Percentiles rank a stretch among this genome's conserved stretches.
These are phyloP conservation scores for Umbellularia californica DNA, from an alignment of 164 flowering plant genomes.

Conservation along the genomic window DNA sequence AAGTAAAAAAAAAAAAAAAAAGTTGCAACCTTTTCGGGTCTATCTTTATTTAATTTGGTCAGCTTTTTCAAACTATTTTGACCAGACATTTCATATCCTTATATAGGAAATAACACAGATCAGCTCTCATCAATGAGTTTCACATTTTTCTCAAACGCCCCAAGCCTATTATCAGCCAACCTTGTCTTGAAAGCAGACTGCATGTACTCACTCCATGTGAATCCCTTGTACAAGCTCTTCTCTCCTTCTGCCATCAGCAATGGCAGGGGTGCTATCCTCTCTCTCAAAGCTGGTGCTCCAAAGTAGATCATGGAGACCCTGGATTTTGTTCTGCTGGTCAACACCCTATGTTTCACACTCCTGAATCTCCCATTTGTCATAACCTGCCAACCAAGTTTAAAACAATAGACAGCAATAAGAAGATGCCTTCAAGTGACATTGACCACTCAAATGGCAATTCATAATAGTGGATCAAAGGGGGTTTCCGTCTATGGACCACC, in stretches of 20 bases:
- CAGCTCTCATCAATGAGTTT: neutral
- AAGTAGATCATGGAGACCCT: constrained; percentile 87
- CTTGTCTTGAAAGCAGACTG: constrained; percentile 61
- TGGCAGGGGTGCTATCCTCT: constrained; percentile 52
- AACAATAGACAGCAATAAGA: neutral
- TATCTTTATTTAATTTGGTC: constrained; percentile 13
- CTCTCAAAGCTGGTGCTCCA: constrained; percentile 67
- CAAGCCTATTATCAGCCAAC: constrained; percentile 71
- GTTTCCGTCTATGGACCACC: neutral
- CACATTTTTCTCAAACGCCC: constrained; percentile 35
- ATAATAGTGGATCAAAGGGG: neutral
- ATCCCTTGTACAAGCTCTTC: constrained; percentile 73
- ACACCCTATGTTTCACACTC: constrained; percentile 85
- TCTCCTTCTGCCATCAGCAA: constrained; percentile 48
- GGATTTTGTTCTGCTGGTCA: constrained; percentile 48
- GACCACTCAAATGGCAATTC: neutral
- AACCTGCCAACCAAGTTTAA: constrained; percentile 42
- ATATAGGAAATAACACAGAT: constrained; percentile 15
- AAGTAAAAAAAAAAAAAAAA: neutral
- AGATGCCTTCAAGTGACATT: neutral
- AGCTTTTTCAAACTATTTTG: constrained; percentile 8
- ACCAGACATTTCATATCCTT: constrained; percentile 4
- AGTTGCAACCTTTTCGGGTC: neutral
- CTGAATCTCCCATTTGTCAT: constrained; percentile 87
- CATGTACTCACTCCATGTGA: constrained; percentile 90